These are phyloP conservation scores for Eudorina sp. DNA, from an alignment of 139 green algal species.

Conservation along the genomic window DNA sequence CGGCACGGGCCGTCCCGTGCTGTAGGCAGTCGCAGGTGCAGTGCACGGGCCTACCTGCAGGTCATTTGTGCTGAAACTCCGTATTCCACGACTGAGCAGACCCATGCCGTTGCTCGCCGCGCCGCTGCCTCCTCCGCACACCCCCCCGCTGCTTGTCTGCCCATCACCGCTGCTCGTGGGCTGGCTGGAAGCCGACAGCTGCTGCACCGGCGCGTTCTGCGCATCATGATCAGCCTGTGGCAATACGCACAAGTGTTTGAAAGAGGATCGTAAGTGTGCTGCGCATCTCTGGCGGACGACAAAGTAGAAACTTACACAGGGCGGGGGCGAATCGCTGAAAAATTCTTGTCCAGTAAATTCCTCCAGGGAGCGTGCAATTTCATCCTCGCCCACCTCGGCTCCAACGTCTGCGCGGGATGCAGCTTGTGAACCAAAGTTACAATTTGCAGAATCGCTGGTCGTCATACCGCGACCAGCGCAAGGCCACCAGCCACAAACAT, in stretches of 20 bases:
- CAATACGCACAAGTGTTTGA: background rate
- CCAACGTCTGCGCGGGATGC: background rate
- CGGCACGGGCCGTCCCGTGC: no score
- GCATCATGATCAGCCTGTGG: background rate
- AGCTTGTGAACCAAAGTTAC: no score
- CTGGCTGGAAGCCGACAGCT: background rate
- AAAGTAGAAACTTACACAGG: background rate
- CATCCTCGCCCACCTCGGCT: background rate
- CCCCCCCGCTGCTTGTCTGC: background rate
- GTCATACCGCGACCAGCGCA: no score
- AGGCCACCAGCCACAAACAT: no score
- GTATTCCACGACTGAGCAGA: background rate
- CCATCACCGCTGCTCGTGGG: constrained; percentile 17
- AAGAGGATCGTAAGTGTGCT: background rate
- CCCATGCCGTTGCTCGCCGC: background rate
- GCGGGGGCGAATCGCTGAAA: background rate
- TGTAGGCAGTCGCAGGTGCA: no score
- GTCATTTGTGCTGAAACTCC: constrained; percentile 40
- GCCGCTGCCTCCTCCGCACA: constrained; percentile 13
- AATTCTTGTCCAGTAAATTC: background rate
- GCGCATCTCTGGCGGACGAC: background rate
- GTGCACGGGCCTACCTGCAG: constrained; percentile 22
- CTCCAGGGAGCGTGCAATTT: background rate
- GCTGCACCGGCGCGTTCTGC: background rate
- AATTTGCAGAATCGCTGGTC: no score